phyloP scores from a whole-genome alignment of 495 filamentous ascomycete genomes.

The Neurospora sp. region DNA sequence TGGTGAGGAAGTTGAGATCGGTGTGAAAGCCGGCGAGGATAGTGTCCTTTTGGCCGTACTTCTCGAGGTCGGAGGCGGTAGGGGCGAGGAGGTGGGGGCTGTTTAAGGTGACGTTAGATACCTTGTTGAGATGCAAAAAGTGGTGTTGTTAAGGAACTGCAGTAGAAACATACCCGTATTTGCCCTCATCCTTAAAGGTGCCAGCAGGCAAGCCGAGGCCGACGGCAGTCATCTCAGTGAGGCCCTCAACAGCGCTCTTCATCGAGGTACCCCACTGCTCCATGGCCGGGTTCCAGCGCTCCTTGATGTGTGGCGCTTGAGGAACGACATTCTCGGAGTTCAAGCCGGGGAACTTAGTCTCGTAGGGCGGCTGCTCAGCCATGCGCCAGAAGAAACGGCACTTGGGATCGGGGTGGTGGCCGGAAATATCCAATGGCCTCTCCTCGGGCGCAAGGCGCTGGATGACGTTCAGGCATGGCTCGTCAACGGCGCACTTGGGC shows the following conservation, averaged over 20 bases:
- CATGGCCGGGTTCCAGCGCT: constrained; percentile 36
- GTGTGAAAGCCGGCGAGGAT: constrained; percentile 46
- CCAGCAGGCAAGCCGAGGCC: constrained; percentile 35
- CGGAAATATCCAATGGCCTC: constrained; percentile 38
- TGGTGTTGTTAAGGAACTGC: no score
- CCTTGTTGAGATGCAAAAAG: background rate
- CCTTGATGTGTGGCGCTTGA: constrained; percentile 28
- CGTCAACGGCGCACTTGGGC: constrained; percentile 44
- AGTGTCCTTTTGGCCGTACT: constrained; percentile 37
- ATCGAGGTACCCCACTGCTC: constrained; percentile 39
- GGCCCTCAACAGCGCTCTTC: constrained; percentile 40
- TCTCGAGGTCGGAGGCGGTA: constrained; percentile 38
- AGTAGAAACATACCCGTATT: constrained; percentile 31
- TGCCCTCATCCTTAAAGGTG: constrained; percentile 36
- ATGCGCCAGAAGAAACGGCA: constrained; percentile 44
- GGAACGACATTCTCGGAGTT: constrained; percentile 37
- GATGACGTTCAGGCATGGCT: constrained; percentile 40
- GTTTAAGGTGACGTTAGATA: background rate
- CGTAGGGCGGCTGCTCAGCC: constrained; percentile 35
- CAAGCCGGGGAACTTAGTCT: constrained; percentile 35
- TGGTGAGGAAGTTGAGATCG: constrained; percentile 46
- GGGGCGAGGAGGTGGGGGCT: constrained; percentile 43
- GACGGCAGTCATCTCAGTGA: constrained; percentile 40
- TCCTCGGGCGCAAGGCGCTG: constrained; percentile 33
- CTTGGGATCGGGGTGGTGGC: constrained; percentile 38